Evolutionary conservation across 2,329 filamentous ascomycete species (phyloP), one percentile per base, ranked within the genome.

Genomic region (Ceratocystis papillata): DNA sequence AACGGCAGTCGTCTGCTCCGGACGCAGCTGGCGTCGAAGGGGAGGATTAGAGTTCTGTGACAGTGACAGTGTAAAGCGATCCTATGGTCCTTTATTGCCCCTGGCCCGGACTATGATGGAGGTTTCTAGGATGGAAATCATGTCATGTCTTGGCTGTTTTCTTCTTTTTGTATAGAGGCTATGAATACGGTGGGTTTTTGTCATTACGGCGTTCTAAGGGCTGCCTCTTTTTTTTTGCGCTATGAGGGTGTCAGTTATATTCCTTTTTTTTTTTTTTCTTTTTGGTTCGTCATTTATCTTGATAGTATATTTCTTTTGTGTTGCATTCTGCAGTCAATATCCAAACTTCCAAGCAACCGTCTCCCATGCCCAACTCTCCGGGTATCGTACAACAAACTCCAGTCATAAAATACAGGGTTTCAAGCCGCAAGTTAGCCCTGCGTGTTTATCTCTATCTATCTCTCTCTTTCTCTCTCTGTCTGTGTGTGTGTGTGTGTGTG

Each of bases 311-410:
- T 41, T 41, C 5, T 53, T 25, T 53, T 28, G 22, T 53, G 15
- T 53, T 20, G 20, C 48, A 53, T 53, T 7, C 3, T 53, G 6
- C 48, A 53, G 22, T 53, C 48, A 53, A 53, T 50, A 22, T 50
- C 46, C 46, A 33, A 50, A 17, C 46, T 50, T 63, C 62, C 33
- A 65, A 37, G 30, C 22, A 57, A 57, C 57, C 44, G 17, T 44
- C 41, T 37, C 59, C 28, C 20, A 12, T 64, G 44, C 37, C 41
- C 50, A 45, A 66, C 62, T 50, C 17, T 50, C 37, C 37, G 65
- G 68, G 67, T 69, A 69, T 69, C 55, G 55, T 59, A 68, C 50
- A 67, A 50, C 50, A 46, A 37, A 62, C 50, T 20, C n/a, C 48
- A 61, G 46, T 64, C n/a, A 65, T 61, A 62, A 37, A 63, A 28